These are phyloP conservation scores for Saccharomyces pastorianus DNA, from an alignment of 1,139 yeast species.

Conservation along the genomic window DNA sequence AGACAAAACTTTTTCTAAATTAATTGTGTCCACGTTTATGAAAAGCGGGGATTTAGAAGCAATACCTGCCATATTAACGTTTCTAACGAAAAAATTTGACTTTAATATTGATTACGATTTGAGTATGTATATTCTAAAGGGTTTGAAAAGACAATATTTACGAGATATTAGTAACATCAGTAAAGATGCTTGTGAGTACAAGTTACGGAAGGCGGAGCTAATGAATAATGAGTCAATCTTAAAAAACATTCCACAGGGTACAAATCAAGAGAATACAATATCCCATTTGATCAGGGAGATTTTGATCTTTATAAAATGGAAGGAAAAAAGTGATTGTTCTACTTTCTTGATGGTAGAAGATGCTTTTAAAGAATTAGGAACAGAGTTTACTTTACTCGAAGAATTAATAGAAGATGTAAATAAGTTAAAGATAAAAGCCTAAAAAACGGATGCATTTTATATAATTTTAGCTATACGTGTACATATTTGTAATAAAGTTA, in stretches of 20 bases:
- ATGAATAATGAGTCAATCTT: neutral
- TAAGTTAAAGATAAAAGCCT: neutral
- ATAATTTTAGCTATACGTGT: neutral
- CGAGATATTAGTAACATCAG: neutral
- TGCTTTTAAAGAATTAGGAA: constrained; percentile 7
- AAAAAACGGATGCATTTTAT: neutral
- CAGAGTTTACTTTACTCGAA: neutral
- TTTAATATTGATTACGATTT: constrained; percentile 9
- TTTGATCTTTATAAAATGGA: constrained; percentile 8
- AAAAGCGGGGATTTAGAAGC: constrained; percentile 21
- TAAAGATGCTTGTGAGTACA: neutral
- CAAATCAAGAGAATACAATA: neutral
- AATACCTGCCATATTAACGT: constrained; percentile 17
- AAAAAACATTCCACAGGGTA: neutral
- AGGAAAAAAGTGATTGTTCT: constrained; percentile 11
- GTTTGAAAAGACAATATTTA: constrained; percentile 18
- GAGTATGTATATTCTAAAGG: constrained; percentile 14
- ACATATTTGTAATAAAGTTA: neutral
- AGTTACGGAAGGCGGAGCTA: neutral
- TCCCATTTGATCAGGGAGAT: constrained; percentile 4
- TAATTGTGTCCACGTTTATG: constrained; percentile 18
- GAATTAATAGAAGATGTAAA: neutral
- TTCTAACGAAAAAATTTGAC: constrained; percentile 15
- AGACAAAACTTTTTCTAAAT: constrained; percentile 11
- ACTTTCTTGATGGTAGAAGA: constrained; percentile 9